Evolutionary conservation across 352 stramenopile species (phyloP).

Genomic region (Blastocystis sp.): DNA sequence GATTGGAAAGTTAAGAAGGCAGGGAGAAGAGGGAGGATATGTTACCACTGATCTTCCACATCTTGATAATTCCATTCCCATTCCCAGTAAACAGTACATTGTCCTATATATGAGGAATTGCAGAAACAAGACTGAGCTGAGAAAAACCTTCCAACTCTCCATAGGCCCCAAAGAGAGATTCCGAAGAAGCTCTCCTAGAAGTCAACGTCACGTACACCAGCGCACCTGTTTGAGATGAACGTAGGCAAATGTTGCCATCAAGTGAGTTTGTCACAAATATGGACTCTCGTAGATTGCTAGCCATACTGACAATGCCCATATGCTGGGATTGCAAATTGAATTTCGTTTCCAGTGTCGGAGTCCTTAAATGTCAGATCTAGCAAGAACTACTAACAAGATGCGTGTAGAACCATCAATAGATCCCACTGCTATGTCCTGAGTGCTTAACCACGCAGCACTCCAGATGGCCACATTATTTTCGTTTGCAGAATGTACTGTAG

Average conservation of each 20-base stretch:
- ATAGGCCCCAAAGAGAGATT: conserved; percentile 5
- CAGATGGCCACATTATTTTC: background rate
- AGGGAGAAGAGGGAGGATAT: background rate
- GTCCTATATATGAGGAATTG: background rate
- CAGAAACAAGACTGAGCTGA: background rate
- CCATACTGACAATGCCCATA: conserved; percentile 46
- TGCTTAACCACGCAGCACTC: background rate
- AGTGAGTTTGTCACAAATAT: background rate
- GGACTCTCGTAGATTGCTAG: background rate
- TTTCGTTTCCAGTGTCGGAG: conserved; percentile 10
- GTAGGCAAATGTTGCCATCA: conserved; percentile 22
- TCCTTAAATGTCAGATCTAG: background rate
- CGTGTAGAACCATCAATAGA: conserved; percentile 26
- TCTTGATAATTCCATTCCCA: conserved; percentile 15
- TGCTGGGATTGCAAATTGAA: conserved; percentile 51
- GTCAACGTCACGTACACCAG: background rate
- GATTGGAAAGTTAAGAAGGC: background rate
- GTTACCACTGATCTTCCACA: background rate
- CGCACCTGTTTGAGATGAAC: background rate
- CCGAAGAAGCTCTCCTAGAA: background rate
- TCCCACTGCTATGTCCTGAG: background rate
- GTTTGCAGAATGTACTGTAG: background rate
- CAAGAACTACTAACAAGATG: background rate
- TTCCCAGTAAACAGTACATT: conserved; percentile 1
- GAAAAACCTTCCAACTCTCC: conserved; percentile 14